phyloP scores from a whole-genome alignment of 2,329 filamentous ascomycete species.

The Monosporascus sp. region DNA sequence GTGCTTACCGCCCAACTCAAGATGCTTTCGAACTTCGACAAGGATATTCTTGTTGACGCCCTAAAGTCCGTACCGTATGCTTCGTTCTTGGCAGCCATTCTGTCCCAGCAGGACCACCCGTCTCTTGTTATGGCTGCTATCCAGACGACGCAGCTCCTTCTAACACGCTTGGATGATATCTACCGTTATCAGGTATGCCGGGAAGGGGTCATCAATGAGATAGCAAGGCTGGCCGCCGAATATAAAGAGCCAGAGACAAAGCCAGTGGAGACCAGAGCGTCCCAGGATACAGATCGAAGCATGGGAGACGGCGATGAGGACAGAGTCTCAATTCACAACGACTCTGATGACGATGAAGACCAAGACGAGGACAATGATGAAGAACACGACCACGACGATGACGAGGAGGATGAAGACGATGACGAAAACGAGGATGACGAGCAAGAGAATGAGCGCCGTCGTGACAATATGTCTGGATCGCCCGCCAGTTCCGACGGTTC shows the following conservation, averaged over 20 bases:
- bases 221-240: conserved; percentile 67
- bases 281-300: conserved; percentile 22
- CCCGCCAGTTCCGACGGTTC: conserved; percentile 62
- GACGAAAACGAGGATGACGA: conserved; percentile 52
- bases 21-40: conserved; percentile 95
- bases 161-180: conserved; percentile 77
- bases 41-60: conserved; percentile 76
- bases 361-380: conserved; percentile 43
- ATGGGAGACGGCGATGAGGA: conserved; percentile 31
- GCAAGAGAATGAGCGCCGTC: conserved; percentile 37
- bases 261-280: conserved; percentile 24
- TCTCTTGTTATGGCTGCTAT: conserved; percentile 81
- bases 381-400: conserved; percentile 45
- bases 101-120: conserved; percentile 91
- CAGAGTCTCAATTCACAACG: conserved; percentile 35
- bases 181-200: conserved; percentile 97
- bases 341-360: conserved; percentile 48
- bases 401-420: conserved; percentile 43
- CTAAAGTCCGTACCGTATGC: conserved; percentile 87
- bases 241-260: conserved; percentile 33
- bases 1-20: conserved; percentile 94
- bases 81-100: conserved; percentile 89
- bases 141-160: conserved; percentile 82
- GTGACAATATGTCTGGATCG: conserved; percentile 62
- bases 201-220: conserved; percentile 91